phyloP scores from a whole-genome alignment of 192 early-diverging fungal genomes.

The Rhizoclosmatium sp. region DNA sequence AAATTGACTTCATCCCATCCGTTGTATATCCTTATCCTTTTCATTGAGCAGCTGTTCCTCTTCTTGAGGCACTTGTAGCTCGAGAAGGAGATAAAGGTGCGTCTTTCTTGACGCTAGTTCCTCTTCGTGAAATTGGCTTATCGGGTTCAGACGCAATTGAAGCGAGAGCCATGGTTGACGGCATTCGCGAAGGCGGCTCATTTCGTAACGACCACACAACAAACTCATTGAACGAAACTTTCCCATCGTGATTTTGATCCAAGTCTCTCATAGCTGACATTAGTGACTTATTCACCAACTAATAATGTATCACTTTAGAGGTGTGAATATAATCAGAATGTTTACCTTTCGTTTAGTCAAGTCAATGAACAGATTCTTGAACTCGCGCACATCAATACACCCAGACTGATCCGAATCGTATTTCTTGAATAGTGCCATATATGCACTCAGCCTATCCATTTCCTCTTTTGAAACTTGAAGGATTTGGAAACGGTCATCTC shows the following conservation, averaged over 20 bases:
- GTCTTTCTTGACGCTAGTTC: too few species aligned
- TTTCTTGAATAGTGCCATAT: slow-evolving; percentile 3
- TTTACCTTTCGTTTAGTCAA: slow-evolving; percentile 40
- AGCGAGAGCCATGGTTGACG: background rate
- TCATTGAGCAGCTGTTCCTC: too few species aligned
- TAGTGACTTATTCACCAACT: slow-evolving; percentile 42
- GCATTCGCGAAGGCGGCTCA: background rate
- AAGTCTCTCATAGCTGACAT: slow-evolving; percentile 42
- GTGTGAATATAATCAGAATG: background rate
- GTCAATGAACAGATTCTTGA: slow-evolving; percentile 44
- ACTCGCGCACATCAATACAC: slow-evolving; percentile 48
- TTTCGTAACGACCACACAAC: slow-evolving; percentile 33
- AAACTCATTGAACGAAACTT: slow-evolving; percentile 51
- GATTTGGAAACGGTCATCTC: slow-evolving; percentile 43
- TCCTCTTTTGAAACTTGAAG: slow-evolving; percentile 36
- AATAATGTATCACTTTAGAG: background rate
- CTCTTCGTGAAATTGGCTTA: too few species aligned
- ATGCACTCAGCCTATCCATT: slow-evolving; percentile 24
- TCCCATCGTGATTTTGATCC: slow-evolving; percentile 48
- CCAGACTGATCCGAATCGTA: slow-evolving; percentile 47
- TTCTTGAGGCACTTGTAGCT: too few species aligned
- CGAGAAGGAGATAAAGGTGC: too few species aligned
- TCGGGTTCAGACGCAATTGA: too few species aligned
- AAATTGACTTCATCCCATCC: too few species aligned
- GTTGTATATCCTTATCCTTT: too few species aligned